Base-by-base conservation (phyloP, 164 flowering plant genomes). In the Chimonanthus praecox region DNA sequence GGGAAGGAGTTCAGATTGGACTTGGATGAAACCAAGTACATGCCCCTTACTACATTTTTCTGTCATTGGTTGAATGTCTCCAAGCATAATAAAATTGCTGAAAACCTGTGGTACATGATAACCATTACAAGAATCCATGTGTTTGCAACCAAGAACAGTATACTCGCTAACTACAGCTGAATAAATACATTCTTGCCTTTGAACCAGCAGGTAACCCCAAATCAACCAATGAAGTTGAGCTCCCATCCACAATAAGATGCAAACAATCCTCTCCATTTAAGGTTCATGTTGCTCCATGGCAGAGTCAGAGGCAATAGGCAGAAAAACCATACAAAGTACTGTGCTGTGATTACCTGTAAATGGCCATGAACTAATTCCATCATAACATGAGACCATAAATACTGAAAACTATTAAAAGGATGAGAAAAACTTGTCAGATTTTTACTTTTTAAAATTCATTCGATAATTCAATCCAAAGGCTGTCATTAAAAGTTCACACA, bases 241-340 rank as follows among this genome's bases (percentile, higher is more conserved):
- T 71, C 83, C 98, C 74, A 90, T 82, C 99, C 99, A 92, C 20
- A 82, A 20, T 2, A 82, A 48, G 69, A 87, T 83, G 83, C 90
- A 4, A 48, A n/a, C 3, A 89, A 7, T 33, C 99, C 98, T 87
- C 84, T 75, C 93, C 96, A 88, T 77, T 83, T 87, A 18, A 93
- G 85, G 74, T 81, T 91, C 92, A 92, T 90, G 2, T 71, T 84
- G 84, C 87, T 91, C 97, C 98, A 93, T 64, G 98, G 93, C 20
- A 93, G 79, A 72, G 89, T 84, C 62, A 95, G 78, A 63, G 99
- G 98, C 80, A 91, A 78, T 75, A 93, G 78, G 79, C 97, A 89
- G 82, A 91, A 93, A 86, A 91, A 95, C 99, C 99, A 91, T 15
- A 95, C 98, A 73, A 95, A 95, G 74, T 91, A 95, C 73, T 93